Evolutionary conservation across 1,284 basidiomycete species (phyloP), one percentile per base, ranked within the genome.

Genomic region (Kwoniella shivajii): DNA sequence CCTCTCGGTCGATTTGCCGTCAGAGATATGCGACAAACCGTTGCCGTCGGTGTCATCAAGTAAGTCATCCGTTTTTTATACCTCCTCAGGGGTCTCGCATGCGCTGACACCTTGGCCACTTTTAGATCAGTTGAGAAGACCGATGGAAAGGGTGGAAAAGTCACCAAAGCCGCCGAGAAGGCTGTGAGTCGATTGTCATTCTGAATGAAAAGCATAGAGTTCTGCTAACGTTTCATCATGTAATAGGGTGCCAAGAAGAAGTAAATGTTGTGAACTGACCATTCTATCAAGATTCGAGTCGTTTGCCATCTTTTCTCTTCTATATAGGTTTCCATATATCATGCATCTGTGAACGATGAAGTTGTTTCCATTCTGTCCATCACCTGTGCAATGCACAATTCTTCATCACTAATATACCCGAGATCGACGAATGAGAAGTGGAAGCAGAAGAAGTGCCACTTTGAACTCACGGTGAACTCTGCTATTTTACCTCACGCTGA

Each of bases 1-100:
- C 95, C 96, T 82, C 89, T 99, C 67, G 96, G 96, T 83, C 95
- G 96, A 81, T 99, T 98, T 83, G 82, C 82, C 64, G 82, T 83
- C 72, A 80, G 82, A 72, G 82, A 72, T 61, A 95, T 97, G 90
- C 89, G 93, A 81, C 59, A 61, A 46, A 60, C 59, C 37, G 59
- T 60, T 30, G 59, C 59, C 30, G 59, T 60, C 36, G 59, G 59
- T 41, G 59, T 60, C 18, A 60, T 60, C 46, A 59, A 60, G 18
- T 38, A 24, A 27, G 22, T 20, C 6, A 5, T 27, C 22, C 22
- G n/a, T 14, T 36, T 27, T 49, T 38, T 24, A 4, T 26, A 20
- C 5, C 22, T 48, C 18, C 42, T 6, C n/a, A 14, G 6, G 7
- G 22, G 22, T 20, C 13, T 31, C 13, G 6, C 20, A 4, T 14